Conservation (phyloP, 1,284 basidiomycete species). For the Sporisorium scitamineum region DNA sequence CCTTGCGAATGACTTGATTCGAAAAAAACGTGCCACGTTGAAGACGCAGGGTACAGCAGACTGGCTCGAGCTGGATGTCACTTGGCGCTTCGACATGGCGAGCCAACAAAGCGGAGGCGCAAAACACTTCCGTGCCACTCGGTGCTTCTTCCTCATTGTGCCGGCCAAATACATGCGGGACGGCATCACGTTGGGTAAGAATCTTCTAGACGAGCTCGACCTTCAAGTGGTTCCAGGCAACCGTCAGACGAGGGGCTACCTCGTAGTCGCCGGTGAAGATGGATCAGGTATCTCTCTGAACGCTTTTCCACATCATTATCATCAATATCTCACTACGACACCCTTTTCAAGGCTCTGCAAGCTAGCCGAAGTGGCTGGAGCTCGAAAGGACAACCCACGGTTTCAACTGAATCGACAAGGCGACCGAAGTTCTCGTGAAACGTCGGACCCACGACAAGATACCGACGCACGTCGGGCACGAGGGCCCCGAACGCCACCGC, state of each 20-base stretch:
- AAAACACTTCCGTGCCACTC: background rate
- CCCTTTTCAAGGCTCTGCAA: constrained; percentile 12
- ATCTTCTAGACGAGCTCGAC: background rate
- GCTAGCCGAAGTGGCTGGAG: background rate
- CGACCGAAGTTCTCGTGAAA: background rate
- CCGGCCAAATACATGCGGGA: constrained; percentile 2
- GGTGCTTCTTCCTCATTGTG: constrained; percentile 13
- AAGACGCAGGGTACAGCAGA: no score
- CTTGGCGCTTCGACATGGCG: constrained; percentile 2
- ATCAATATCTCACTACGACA: accelerated
- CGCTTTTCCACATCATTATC: background rate
- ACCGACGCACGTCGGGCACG: background rate
- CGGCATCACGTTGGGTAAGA: constrained; percentile 5
- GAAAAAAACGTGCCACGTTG: background rate
- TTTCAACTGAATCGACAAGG: background rate
- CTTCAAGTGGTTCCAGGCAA: background rate
- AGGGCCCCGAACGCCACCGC: background rate
- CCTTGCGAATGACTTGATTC: constrained; percentile 2
- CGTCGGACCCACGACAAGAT: background rate
- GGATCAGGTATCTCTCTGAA: background rate
- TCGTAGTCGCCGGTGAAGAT: background rate
- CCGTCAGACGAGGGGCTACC: background rate
- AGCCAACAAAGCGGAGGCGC: background rate
- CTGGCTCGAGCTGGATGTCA: constrained; percentile 6
- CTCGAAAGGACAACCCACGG: background rate